Evolutionary conservation across 331 rosid genomes (phyloP).

Genomic region (Arachis monticola): DNA sequence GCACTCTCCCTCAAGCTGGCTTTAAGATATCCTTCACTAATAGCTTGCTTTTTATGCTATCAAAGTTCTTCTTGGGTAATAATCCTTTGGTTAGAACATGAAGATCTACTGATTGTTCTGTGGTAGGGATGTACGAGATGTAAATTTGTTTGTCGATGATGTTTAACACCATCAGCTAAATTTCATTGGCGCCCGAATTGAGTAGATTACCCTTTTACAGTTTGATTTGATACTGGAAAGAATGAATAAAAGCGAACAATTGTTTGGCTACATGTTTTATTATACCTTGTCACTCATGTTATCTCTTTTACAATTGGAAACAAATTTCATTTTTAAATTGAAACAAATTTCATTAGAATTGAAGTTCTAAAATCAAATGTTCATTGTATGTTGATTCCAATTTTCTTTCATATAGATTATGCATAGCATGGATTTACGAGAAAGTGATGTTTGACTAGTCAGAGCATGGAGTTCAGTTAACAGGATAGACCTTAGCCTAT

Average conservation of each 20-base stretch:
- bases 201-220: neutral
- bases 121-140: too few species aligned
- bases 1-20: too few species aligned
- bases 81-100: too few species aligned
- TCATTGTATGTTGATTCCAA: neutral
- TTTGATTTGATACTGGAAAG: neutral
- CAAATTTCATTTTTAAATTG: neutral
- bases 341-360: neutral
- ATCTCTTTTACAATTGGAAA: neutral
- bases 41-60: too few species aligned
- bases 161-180: neutral
- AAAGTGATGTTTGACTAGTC: conserved; percentile 38
- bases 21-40: too few species aligned
- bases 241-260: neutral
- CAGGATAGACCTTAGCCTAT: conserved; percentile 41
- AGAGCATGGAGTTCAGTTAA: neutral
- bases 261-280: neutral
- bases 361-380: neutral
- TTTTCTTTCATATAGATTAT: conserved; percentile 33
- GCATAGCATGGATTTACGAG: conserved; percentile 46
- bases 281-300: neutral
- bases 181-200: neutral
- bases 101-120: too few species aligned
- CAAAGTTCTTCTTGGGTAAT: too few species aligned
- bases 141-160: neutral